These are phyloP conservation scores for Monosporascus cannonballus DNA, from an alignment of 2,329 filamentous ascomycete species.

Conservation along the genomic window DNA sequence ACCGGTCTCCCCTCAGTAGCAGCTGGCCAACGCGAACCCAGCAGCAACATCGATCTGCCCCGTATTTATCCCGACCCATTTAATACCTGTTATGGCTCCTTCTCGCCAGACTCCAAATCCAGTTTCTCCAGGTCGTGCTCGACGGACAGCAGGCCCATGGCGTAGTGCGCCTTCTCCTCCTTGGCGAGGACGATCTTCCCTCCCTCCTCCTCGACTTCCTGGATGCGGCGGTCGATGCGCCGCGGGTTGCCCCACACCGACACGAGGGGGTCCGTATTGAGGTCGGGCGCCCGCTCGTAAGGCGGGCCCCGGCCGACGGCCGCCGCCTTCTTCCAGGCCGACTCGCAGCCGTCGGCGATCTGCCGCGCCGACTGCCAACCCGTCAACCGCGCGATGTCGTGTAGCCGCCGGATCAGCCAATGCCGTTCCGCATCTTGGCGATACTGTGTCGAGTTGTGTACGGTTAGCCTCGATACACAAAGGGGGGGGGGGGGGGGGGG, in stretches of 20 bases:
- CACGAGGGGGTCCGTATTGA: slow-evolving; percentile 26
- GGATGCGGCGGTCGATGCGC: slow-evolving; percentile 45
- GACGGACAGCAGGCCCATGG: slow-evolving; percentile 71
- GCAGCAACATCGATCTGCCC: neutral
- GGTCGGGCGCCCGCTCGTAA: slow-evolving; percentile 49
- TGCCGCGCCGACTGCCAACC: slow-evolving; percentile 82
- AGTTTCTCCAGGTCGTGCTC: slow-evolving; percentile 67
- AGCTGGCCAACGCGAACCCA: no score
- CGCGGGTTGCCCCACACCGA: slow-evolving; percentile 44
- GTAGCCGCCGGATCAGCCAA: slow-evolving; percentile 70
- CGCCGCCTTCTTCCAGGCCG: slow-evolving; percentile 71
- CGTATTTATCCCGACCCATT: no score
- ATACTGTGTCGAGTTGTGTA: slow-evolving; percentile 44
- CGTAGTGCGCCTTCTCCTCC: slow-evolving; percentile 63
- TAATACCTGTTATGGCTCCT: slow-evolving; percentile 3
- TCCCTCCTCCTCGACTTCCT: slow-evolving; percentile 36
- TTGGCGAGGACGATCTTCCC: slow-evolving; percentile 51
- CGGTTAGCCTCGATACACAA: neutral
- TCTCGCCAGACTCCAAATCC: slow-evolving; percentile 42
- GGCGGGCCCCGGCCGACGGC: slow-evolving; percentile 69
- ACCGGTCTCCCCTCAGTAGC: no score
- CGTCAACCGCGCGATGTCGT: slow-evolving; percentile 70
- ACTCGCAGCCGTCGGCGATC: slow-evolving; percentile 80
- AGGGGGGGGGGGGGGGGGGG: no score
- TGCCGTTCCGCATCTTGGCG: slow-evolving; percentile 64